A percentile compares a stretch with the other conserved stretches of the same genome.
phyloP scores from a whole-genome alignment of 441 rosid genomes.

The Raphanus hybrid region DNA sequence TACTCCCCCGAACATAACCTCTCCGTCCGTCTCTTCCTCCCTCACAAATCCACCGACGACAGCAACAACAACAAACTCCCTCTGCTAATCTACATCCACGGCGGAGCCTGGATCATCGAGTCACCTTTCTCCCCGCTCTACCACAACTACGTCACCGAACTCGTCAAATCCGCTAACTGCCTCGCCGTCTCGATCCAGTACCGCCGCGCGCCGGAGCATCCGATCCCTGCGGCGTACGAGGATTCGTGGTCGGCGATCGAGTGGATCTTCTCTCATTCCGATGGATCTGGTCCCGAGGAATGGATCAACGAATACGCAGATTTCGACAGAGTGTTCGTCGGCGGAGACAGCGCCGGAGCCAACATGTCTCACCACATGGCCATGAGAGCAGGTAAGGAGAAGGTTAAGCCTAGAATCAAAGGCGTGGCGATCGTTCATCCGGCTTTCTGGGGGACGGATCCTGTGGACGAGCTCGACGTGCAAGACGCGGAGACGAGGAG shows the following conservation, averaged over 20 bases:
- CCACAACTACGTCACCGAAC: constrained; percentile 41
- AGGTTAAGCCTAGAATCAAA: neutral
- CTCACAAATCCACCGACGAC: constrained; percentile 3
- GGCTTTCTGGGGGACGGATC: constrained; percentile 59
- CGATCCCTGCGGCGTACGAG: constrained; percentile 51
- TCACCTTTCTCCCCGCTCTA: constrained; percentile 50
- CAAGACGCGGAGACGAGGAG: constrained; percentile 29
- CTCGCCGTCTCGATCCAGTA: constrained; percentile 54
- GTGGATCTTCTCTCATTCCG: constrained; percentile 50
- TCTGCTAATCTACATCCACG: constrained; percentile 56
- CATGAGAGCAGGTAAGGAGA: constrained; percentile 24
- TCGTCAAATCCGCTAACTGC: constrained; percentile 46
- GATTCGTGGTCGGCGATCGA: constrained; percentile 50
- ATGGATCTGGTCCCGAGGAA: constrained; percentile 51
- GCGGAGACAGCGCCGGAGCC: constrained; percentile 63
- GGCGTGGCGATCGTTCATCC: constrained; percentile 50
- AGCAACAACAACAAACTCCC: constrained; percentile 36
- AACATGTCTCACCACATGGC: constrained; percentile 49
- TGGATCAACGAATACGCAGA: constrained; percentile 57
- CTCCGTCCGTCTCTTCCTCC: constrained; percentile 6
- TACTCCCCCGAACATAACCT: neutral
- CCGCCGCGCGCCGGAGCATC: constrained; percentile 54
- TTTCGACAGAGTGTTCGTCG: constrained; percentile 43
- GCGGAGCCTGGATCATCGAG: constrained; percentile 54
- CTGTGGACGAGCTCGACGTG: constrained; percentile 45